Conservation (phyloP, 441 rosid genomes). For the Croton laevigatus region DNA sequence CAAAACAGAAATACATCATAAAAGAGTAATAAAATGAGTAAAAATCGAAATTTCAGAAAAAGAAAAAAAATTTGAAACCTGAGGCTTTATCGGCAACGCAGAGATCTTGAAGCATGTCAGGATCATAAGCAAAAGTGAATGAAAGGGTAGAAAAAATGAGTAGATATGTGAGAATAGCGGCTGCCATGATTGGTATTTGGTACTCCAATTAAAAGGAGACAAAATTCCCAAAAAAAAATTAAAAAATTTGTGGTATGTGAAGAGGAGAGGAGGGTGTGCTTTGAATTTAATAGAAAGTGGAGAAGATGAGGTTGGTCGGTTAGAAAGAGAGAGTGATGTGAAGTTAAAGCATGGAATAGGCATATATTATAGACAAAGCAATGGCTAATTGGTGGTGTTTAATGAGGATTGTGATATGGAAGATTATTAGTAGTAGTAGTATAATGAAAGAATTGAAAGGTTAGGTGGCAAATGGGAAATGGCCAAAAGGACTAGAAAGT, state of each 20-base stretch:
- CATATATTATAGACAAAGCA: neutral
- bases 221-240: neutral
- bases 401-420: too few relatives aligned
- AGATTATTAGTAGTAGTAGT: too few relatives aligned
- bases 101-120: conserved; percentile 78
- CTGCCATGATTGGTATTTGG: conserved; percentile 28
- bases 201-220: neutral
- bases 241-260: neutral
- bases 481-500: neutral
- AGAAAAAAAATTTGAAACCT: conserved; percentile 34
- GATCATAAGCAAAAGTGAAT: conserved; percentile 45
- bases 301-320: too few relatives aligned
- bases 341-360: conserved; percentile 11
- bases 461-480: conserved; percentile 16
- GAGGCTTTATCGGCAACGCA: conserved; percentile 63
- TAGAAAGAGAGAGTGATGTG: conserved; percentile 24
- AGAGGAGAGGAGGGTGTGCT: neutral
- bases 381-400: too few relatives aligned
- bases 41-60: neutral
- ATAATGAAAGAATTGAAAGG: neutral
- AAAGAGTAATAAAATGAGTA: too few relatives aligned
- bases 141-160: conserved; percentile 30
- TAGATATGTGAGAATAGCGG: conserved; percentile 23
- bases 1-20: too few relatives aligned
- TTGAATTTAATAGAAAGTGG: too few relatives aligned